Base-by-base conservation (phyloP, 441 rosid species). In the Adansonia grandidieri region DNA sequence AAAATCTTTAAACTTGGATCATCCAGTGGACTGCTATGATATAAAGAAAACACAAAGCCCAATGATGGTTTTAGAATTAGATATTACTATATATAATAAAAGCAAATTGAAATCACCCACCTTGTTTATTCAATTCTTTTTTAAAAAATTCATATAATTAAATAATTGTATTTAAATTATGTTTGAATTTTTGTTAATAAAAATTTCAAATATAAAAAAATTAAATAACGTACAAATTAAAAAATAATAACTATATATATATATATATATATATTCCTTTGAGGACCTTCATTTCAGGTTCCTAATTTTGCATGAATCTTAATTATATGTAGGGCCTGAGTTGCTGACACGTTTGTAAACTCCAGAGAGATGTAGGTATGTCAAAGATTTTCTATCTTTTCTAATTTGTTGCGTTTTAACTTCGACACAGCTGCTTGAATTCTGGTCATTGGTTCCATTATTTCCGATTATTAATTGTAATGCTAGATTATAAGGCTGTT, bases 291-390 rank as follows among this genome's bases (percentile, higher is more conserved):
- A 6, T 63, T 1, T 14, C 5, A 32, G 68, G 20, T 37, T 63
- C 68, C 45, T 63, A 14, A 32, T 5, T 32, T 63, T 63, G 45
- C 45, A 37, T 63, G 68, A 10, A 24, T 40, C n/a, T 24, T 24
- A 28, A 1, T 4, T 61, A 40, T 44, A 13, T 61, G n/a, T 11
- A 61, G 42, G 42, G 66, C 3, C 24, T 24, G 42, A 28, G 9
- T 62, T 28, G 67, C 45, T 32, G 14, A 63, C 67, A 63, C 67
- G 67, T 63, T 63, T 63, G 3, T 32, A 63, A 63, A 63, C 67
- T 20, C 11, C 0, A 9, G 11, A 20, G 40, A 61, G 28, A 61
- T 9, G 4, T n/a, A 3, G 40, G 37, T 11, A 9, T 61, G 65
- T 61, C 15, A 9, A 22, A 61, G 15, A 1, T 60, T 44, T 44